phyloP scores from a whole-genome alignment of 2,329 filamentous ascomycete species.

The Cordyceps farinosa region DNA sequence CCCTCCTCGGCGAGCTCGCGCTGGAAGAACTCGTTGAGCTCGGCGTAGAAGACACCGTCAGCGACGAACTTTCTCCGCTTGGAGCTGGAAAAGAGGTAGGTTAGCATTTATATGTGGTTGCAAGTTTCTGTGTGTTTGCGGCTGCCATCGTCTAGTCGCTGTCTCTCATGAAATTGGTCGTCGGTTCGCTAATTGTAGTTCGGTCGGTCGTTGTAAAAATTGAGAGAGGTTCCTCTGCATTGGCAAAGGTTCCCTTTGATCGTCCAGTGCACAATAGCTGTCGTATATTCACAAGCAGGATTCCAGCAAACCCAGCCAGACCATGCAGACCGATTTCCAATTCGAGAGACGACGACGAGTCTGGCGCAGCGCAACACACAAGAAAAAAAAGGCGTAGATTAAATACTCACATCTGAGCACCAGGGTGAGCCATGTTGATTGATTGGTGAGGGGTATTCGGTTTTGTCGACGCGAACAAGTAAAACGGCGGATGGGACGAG shows the following conservation, averaged over 20 bases:
- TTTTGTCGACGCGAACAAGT: conserved; percentile 10
- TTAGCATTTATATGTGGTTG: background rate
- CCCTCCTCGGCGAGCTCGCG: conserved; percentile 99
- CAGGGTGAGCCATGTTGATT: conserved; percentile 58
- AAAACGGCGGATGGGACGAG: conserved; percentile 4
- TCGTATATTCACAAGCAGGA: background rate
- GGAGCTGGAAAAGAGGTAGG: conserved; percentile 53
- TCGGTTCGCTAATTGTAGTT: background rate
- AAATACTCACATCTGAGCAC: conserved; percentile 58
- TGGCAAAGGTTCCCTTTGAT: background rate
- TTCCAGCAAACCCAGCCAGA: background rate
- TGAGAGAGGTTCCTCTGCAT: background rate
- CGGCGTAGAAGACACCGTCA: conserved; percentile 99
- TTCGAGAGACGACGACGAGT: background rate
- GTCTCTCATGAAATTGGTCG: background rate
- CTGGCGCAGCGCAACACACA: background rate
- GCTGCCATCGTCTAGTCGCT: background rate
- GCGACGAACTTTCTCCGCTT: conserved; percentile 94
- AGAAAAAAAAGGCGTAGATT: conserved; percentile 13
- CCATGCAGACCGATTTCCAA: background rate
- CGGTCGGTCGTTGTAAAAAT: background rate
- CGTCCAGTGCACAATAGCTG: background rate
- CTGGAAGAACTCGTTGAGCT: conserved; percentile 99
- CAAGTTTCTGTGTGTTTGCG: no score
- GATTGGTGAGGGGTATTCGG: conserved; percentile 21